Percentiles rank a stretch among this genome's conserved stretches.
These are phyloP conservation scores for Colletotrichum nymphaeae DNA, from an alignment of 2,329 filamentous ascomycete genomes.

Conservation along the genomic window DNA sequence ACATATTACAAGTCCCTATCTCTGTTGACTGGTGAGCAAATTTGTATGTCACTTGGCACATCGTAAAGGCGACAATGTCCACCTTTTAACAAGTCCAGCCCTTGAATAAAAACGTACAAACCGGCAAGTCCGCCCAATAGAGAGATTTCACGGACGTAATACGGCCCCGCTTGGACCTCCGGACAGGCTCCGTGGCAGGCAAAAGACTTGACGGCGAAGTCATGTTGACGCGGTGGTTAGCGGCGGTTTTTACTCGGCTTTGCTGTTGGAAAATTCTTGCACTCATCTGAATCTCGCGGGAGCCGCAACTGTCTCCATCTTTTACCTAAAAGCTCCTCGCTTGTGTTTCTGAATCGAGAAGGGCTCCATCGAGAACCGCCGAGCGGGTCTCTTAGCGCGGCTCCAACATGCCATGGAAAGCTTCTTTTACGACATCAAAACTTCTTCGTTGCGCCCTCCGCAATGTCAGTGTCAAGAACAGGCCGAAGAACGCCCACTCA, in stretches of 20 bases:
- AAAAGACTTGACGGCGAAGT: background rate
- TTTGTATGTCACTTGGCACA: background rate
- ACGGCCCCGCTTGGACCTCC: conserved; percentile 3
- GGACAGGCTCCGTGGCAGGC: background rate
- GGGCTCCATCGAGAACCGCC: conserved; percentile 16
- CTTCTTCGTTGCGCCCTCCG: conserved; percentile 16
- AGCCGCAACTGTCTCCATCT: conserved; percentile 20
- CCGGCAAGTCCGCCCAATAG: background rate
- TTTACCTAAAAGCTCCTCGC: conserved; percentile 33
- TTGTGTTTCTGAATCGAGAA: conserved; percentile 22
- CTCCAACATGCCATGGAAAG: conserved; percentile 32
- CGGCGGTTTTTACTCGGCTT: conserved; percentile 34
- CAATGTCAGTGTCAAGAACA: conserved; percentile 5
- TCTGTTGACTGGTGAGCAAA: background rate
- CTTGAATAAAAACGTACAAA: conserved; percentile 1
- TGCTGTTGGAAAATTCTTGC: conserved; percentile 24
- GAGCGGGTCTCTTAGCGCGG: conserved; percentile 27
- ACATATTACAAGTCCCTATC: background rate
- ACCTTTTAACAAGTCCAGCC: background rate
- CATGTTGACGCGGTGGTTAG: conserved; percentile 19
- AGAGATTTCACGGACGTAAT: conserved; percentile 13
- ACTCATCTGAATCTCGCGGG: conserved; percentile 18
- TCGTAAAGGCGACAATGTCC: background rate
- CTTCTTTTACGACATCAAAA: conserved; percentile 36
- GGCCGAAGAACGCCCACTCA: conserved; percentile 26